Evolutionary conservation across 169 alveolate species (phyloP), one percentile per base, ranked within the genome.

Genomic region (Cryptosporidium andersoni): DNA sequence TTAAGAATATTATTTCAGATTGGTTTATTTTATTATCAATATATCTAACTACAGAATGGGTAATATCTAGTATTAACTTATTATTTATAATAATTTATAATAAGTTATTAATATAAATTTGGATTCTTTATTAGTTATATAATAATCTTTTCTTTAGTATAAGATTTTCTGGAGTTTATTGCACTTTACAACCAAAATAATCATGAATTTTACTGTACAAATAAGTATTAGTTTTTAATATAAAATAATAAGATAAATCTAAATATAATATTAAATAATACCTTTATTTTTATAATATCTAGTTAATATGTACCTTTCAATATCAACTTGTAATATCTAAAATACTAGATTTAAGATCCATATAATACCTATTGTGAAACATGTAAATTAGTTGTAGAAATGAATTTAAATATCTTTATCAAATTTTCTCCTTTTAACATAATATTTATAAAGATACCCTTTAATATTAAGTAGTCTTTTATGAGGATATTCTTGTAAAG

Each of bases 1-100:
- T 48, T 37, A 74, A 16, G 16, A 74, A 60, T 63, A 2, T 74
- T 42, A 62, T 60, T 36, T 74, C 85, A 12, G 85, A 74, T n/a
- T 74, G 85, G 85, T 43, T 53, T 37, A 51, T 58, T 36, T 64
- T 74, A 4, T 49, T 74, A 9, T 37, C 85, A 3, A 25, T 53
- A 6, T 74, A 74, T 25, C 25, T 25, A 25, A 25, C 25, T 25
- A 25, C 25, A 25, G 25, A 25, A 25, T 25, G 25, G 25, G 0
- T 25, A 25, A 25, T 25, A 25, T n/a, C 34, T 42, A 25, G 48
- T 43, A 7, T 7, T 40, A 43, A 40, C 8, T 45, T 56, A 37
- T 25, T 3, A 52, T 25, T 52, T 8, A 8, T 39, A 3, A 43
- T 25, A 4, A n/a, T 9, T 49, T 48, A 40, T 47, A 16, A 16